These are phyloP conservation scores for bread wheat (Triticum aestivum) DNA, from an alignment of 176 grass and related monocot species.

Conservation along the genomic window IWGSC_CS_RefSeq_v2.1 NC_057802.1:596951866-596952365, in stretches of 20 bases:
- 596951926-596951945: not conserved
- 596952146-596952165: not conserved
- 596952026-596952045: not conserved
- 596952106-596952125: not conserved
- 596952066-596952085: not conserved
- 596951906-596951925: not conserved
- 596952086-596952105: not conserved
- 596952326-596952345: not conserved
- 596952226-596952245: not conserved
- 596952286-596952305: not conserved
- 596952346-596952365: not conserved
- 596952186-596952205: not conserved
- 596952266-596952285: not conserved
- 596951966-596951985: not conserved
- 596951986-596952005: not conserved
- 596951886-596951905: not conserved
- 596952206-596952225: not conserved
- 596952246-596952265: not conserved
- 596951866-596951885: not conserved
- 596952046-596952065: not conserved
- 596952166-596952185: not conserved
- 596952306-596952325: not conserved
- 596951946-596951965: not conserved
- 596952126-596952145: not conserved
- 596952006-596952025: not conserved